Percentiles rank a stretch among this genome's conserved stretches.
These are phyloP conservation scores for Lachancea nothofagi DNA, from an alignment of 805 yeast genomes.

Conservation along the genomic window DNA sequence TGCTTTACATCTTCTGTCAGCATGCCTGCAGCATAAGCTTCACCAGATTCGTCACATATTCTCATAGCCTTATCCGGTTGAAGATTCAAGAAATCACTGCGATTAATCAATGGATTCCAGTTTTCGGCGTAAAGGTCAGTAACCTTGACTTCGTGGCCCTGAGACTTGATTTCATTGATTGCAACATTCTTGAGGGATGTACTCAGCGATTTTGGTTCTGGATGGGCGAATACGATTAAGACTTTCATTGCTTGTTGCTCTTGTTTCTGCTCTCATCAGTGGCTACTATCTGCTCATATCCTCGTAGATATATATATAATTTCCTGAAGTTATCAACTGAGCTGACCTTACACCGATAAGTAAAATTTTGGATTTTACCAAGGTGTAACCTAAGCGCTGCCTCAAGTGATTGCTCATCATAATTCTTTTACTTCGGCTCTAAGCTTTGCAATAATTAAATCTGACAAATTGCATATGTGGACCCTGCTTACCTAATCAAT, in stretches of 20 bases:
- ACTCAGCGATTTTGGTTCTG: conserved; percentile 24
- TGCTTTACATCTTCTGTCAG: conserved; percentile 26
- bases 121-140: conserved; percentile 23
- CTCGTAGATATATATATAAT: no score
- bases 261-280: background rate
- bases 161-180: conserved; percentile 16
- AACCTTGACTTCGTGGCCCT: conserved; percentile 27
- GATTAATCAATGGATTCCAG: conserved; percentile 22
- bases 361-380: no score
- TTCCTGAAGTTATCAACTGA: no score
- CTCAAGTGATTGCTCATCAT: no score
- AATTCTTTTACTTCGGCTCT: no score
- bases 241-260: conserved; percentile 13
- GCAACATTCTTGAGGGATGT: conserved; percentile 19
- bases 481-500: no score
- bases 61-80: conserved; percentile 14
- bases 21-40: conserved; percentile 12
- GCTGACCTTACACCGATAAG: no score
- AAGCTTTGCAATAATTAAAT: no score
- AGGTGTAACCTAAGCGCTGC: no score
- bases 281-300: no score
- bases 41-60: conserved; percentile 17
- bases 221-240: conserved; percentile 29
- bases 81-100: conserved; percentile 19
- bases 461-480: no score